These are phyloP conservation scores for Ceratocystis papillata DNA, from an alignment of 2,329 filamentous ascomycete species.

Conservation along the genomic window DNA sequence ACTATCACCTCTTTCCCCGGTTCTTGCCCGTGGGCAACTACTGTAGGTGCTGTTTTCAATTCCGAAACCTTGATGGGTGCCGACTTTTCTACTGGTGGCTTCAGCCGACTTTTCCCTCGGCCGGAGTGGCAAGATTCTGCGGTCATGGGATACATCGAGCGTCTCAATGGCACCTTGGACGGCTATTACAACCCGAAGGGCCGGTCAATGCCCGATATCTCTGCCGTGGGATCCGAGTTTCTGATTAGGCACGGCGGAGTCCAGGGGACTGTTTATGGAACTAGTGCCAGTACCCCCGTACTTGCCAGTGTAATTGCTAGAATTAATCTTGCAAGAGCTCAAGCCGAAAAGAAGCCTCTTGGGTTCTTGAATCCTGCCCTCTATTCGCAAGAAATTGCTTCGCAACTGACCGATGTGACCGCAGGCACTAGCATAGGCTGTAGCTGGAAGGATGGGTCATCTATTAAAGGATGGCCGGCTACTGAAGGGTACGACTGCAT, in stretches of 20 bases:
- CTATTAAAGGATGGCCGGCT: constrained; percentile 37
- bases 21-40: constrained; percentile 57
- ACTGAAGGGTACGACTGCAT: constrained; percentile 39
- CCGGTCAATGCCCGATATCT: constrained; percentile 42
- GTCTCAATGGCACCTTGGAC: constrained; percentile 35
- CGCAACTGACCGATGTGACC: constrained; percentile 36
- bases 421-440: constrained; percentile 36
- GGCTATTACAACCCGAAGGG: constrained; percentile 38
- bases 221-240: constrained; percentile 49
- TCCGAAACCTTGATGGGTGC: constrained; percentile 35
- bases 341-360: constrained; percentile 38
- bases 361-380: constrained; percentile 45
- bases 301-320: constrained; percentile 45
- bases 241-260: constrained; percentile 31
- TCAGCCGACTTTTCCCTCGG: constrained; percentile 41
- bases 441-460: constrained; percentile 30
- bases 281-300: constrained; percentile 44
- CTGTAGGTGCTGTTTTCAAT: constrained; percentile 48
- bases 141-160: constrained; percentile 35
- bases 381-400: constrained; percentile 34
- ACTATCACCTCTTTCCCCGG: constrained; percentile 55
- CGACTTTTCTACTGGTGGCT: constrained; percentile 42
- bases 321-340: constrained; percentile 44
- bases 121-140: constrained; percentile 38
- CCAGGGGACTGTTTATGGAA: constrained; percentile 33